phyloP scores from a whole-genome alignment of 2,329 filamentous ascomycete genomes.

The Verticillium nubilum region DNA sequence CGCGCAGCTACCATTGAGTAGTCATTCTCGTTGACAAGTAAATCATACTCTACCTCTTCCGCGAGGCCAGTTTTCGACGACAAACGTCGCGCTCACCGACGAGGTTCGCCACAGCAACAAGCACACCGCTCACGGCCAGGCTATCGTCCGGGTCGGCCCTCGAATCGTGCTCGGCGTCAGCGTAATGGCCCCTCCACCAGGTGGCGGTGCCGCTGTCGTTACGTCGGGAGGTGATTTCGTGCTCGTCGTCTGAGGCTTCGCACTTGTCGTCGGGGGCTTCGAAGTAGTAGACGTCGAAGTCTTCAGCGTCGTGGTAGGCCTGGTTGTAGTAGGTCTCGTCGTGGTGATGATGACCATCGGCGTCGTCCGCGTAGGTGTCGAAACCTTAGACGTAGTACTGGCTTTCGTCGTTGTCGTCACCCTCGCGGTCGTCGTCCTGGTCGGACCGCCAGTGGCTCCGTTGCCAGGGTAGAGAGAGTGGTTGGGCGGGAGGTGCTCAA shows the following conservation, averaged over 20 bases:
- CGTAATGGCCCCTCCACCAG: not conserved
- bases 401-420: not conserved
- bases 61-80: no score
- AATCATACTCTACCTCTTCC: no score
- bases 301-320: not conserved
- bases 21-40: no score
- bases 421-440: not conserved
- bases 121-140: not conserved
- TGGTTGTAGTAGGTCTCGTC: not conserved
- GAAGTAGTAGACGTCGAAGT: not conserved
- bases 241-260: not conserved
- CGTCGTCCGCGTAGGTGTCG: not conserved
- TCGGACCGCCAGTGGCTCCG: not conserved
- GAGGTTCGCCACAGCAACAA: no score
- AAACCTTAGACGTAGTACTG: not conserved
- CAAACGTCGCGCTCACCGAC: no score
- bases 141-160: not conserved
- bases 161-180: not conserved
- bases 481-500: not conserved
- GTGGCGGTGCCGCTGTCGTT: not conserved
- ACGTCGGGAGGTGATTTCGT: not conserved
- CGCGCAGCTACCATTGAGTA: no score
- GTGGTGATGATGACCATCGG: not conserved
- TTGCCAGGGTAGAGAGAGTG: not conserved
- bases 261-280: not conserved